phyloP scores from a whole-genome alignment of 2,329 filamentous ascomycete species.

The Bipolaris zeicola region DNA sequence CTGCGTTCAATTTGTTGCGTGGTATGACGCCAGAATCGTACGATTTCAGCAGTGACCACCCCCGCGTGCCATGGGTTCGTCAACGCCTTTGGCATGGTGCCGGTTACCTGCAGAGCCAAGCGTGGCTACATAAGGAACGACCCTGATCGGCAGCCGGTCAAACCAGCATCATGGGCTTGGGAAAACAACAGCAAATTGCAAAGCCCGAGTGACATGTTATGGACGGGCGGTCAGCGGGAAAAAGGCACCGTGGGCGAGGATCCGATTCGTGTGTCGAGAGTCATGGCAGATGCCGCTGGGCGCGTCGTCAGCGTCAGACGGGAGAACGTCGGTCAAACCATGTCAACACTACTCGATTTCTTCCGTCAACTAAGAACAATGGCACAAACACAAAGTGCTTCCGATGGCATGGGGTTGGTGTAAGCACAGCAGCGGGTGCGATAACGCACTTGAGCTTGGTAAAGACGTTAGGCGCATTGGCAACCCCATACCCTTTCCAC shows the following conservation, averaged over 20 bases:
- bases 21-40: constrained; percentile 4
- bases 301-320: constrained; percentile 7
- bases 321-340: background rate
- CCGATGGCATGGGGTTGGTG: background rate
- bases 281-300: background rate
- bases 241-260: background rate
- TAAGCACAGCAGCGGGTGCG: background rate
- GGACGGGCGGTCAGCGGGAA: background rate
- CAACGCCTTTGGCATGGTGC: background rate
- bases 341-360: background rate
- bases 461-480: background rate
- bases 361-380: background rate
- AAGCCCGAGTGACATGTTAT: background rate
- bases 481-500: background rate
- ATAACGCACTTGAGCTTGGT: background rate
- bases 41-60: background rate
- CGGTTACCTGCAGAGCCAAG: constrained; percentile 7
- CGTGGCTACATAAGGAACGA: constrained; percentile 1
- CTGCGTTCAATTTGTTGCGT: background rate
- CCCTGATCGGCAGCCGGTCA: constrained; percentile 4
- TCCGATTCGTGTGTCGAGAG: background rate
- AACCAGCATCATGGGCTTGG: background rate
- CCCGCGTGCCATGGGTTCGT: background rate
- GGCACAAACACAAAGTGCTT: background rate
- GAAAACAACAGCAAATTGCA: background rate